Percentiles rank a stretch among this genome's conserved stretches.
Evolutionary conservation across 495 filamentous ascomycete genomes (phyloP).

Genomic region (Penicillium dipodomyicola): DNA sequence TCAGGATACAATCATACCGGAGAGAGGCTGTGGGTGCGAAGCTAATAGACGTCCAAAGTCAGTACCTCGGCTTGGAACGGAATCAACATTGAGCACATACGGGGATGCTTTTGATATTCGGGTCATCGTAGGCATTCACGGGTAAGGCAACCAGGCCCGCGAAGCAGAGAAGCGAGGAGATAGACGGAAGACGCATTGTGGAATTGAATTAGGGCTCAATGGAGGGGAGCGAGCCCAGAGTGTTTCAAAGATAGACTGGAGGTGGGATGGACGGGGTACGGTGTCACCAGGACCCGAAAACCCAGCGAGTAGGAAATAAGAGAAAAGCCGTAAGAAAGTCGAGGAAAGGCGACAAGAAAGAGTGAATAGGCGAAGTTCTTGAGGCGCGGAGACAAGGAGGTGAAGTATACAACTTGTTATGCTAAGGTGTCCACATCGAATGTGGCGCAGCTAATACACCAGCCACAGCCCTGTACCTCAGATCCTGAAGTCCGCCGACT

Average conservation of each 20-base stretch:
- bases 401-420: conserved; percentile 19
- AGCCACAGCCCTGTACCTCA: conserved; percentile 25
- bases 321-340: conserved; percentile 13
- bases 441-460: conserved; percentile 31
- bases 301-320: conserved; percentile 16
- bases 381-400: conserved; percentile 9
- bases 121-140: conserved; percentile 36
- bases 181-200: conserved; percentile 40
- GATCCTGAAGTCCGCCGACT: conserved; percentile 11
- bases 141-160: conserved; percentile 35
- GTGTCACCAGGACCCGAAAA: conserved; percentile 35
- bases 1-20: conserved; percentile 39
- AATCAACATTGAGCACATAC: conserved; percentile 34
- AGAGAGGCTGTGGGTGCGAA: conserved; percentile 73
- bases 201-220: conserved; percentile 26
- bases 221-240: conserved; percentile 11
- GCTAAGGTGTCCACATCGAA: conserved; percentile 38
- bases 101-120: conserved; percentile 56
- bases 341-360: conserved; percentile 17
- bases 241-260: conserved; percentile 28
- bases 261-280: conserved; percentile 21
- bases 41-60: conserved; percentile 40
- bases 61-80: conserved; percentile 21
- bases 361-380: conserved; percentile 20
- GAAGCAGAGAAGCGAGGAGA: conserved; percentile 42